These are phyloP conservation scores for Microdochium trichocladiopsis DNA, from an alignment of 2,329 filamentous ascomycete genomes.

Conservation along the genomic window DNA sequence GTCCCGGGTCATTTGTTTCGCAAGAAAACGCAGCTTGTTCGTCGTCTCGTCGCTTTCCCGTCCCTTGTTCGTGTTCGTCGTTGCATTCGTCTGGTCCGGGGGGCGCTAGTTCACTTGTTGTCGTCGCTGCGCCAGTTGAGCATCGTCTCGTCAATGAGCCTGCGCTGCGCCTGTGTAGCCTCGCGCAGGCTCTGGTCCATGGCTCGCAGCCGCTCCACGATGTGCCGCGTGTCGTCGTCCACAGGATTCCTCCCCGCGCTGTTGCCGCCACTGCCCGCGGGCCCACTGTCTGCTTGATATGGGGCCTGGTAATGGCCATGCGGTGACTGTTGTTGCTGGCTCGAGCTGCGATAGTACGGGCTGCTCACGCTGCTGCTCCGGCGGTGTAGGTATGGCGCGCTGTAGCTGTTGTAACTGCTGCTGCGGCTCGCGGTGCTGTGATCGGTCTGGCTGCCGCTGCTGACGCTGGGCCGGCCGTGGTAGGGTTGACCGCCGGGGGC, in stretches of 20 bases:
- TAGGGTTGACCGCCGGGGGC: background rate
- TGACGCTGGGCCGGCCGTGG: background rate
- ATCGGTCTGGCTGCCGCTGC: background rate
- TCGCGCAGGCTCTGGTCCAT: background rate
- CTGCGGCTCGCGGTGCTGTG: background rate
- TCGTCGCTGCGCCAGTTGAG: background rate
- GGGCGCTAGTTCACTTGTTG: background rate
- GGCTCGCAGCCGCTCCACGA: background rate
- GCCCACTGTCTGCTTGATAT: too few species aligned
- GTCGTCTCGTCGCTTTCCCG: too few species aligned
- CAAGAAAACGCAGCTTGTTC: too few species aligned
- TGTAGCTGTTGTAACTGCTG: background rate
- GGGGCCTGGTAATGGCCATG: background rate
- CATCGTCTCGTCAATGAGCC: background rate
- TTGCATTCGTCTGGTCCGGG: too few species aligned
- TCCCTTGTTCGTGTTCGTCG: background rate
- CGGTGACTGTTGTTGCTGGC: background rate
- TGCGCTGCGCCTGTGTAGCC: background rate
- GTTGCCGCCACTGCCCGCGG: too few species aligned
- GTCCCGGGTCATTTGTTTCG: too few species aligned
- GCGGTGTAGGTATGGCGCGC: background rate
- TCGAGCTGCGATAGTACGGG: background rate
- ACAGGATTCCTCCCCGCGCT: too few species aligned
- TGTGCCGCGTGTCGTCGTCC: background rate
- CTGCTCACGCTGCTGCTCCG: background rate